Evolutionary conservation across 257 asterid species (phyloP).

Genomic region (Plantago ovata): DNA sequence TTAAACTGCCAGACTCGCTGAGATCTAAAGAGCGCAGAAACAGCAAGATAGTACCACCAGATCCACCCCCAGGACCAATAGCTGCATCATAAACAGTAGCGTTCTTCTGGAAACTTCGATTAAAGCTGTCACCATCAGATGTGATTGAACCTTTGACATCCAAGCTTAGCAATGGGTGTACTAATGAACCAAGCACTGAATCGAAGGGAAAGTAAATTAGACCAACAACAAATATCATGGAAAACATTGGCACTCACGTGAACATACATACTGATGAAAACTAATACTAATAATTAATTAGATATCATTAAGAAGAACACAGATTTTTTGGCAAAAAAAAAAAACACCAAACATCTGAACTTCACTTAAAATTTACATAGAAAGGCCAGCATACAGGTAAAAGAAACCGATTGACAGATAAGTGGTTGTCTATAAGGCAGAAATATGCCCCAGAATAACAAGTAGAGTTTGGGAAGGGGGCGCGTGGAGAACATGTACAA

Average conservation of each 20-base stretch:
- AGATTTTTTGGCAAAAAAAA: background rate
- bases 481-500: background rate
- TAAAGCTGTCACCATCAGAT: conserved; percentile 73
- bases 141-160: conserved; percentile 68
- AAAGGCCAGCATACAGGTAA: background rate
- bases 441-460: conserved; percentile 2
- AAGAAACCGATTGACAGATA: background rate
- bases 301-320: conserved; percentile 3
- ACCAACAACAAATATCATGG: conserved; percentile 2
- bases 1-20: conserved; percentile 54
- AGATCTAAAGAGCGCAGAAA: conserved; percentile 62
- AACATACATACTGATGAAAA: conserved; percentile 10
- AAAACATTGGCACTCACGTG: conserved; percentile 10
- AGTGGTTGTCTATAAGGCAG: background rate
- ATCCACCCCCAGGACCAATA: conserved; percentile 91
- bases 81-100: conserved; percentile 17
- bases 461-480: conserved; percentile 1
- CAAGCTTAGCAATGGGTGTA: conserved; percentile 68
- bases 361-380: conserved; percentile 8
- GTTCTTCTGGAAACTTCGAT: conserved; percentile 30
- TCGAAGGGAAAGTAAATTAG: conserved; percentile 17
- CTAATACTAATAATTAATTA: conserved; percentile 4
- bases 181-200: conserved; percentile 91
- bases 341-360: background rate
- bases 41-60: conserved; percentile 92